Percentiles rank a stretch among this genome's conserved stretches.
phyloP scores from a whole-genome alignment of 306 rosid genomes.

The Vigna hirtella region DNA sequence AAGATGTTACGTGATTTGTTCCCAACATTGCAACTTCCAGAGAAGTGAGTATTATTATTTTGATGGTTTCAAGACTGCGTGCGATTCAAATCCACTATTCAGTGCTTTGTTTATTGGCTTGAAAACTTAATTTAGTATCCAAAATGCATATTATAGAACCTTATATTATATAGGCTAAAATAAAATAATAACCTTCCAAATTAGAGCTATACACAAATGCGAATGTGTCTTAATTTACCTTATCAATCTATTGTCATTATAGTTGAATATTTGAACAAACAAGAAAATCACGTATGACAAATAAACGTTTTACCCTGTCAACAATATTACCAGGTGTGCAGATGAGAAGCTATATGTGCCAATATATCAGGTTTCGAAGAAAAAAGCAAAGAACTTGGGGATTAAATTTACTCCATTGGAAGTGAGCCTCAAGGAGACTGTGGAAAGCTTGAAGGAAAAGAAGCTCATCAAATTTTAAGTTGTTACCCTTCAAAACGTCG shows the following conservation, averaged over 20 bases:
- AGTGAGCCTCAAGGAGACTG: slow-evolving; percentile 71
- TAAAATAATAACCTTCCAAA: not conserved
- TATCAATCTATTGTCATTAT: not conserved
- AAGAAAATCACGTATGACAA: too few species aligned
- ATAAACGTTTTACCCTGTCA: not conserved
- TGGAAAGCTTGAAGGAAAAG: slow-evolving; percentile 76
- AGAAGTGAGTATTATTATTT: slow-evolving; percentile 53
- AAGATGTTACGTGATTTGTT: slow-evolving; percentile 54
- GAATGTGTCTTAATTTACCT: too few species aligned
- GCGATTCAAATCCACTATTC: not conserved
- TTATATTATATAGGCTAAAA: not conserved
- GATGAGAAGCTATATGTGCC: slow-evolving; percentile 65
- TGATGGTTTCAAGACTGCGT: not conserved
- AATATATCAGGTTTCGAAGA: slow-evolving; percentile 64
- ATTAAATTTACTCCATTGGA: slow-evolving; percentile 69
- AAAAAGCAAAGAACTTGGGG: slow-evolving; percentile 72
- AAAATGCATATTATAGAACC: not conserved
- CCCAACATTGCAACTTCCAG: slow-evolving; percentile 61
- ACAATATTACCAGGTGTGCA: slow-evolving; percentile 59
- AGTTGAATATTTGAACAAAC: too few species aligned
- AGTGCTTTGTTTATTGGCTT: not conserved
- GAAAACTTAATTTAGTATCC: not conserved
- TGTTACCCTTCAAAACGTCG: not conserved
- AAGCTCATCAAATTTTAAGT: slow-evolving; percentile 56
- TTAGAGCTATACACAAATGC: too few species aligned